These are phyloP conservation scores for Schoenoplectus tabernaemontani DNA, from an alignment of 202 grass and related monocot genomes.

Conservation along the genomic window DNA sequence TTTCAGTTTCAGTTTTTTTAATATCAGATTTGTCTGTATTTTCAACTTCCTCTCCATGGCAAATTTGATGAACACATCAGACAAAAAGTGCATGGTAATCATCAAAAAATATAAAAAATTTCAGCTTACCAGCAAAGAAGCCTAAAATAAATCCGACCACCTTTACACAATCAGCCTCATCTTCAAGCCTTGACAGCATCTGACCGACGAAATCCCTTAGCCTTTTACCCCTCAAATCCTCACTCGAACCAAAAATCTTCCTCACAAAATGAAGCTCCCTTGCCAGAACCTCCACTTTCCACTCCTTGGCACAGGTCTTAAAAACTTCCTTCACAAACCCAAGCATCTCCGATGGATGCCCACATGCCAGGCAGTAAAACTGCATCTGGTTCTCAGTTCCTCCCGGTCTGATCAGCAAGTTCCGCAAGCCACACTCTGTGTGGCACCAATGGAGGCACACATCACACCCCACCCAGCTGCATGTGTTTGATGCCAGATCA, in stretches of 20 bases:
- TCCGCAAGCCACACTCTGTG: conserved; percentile 68
- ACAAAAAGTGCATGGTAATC: neutral
- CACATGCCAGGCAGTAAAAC: conserved; percentile 74
- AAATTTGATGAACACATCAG: neutral
- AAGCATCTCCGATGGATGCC: conserved; percentile 92
- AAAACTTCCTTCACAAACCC: conserved; percentile 98
- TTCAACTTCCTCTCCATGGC: neutral
- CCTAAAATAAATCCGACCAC: conserved; percentile 52
- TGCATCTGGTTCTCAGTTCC: conserved; percentile 45
- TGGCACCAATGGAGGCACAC: conserved; percentile 98
- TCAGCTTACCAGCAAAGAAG: conserved; percentile 78
- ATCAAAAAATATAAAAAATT: neutral
- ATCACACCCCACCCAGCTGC: conserved; percentile 94
- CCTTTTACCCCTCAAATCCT: conserved; percentile 59
- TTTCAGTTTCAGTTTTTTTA: neutral
- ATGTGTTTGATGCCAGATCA: conserved; percentile 82
- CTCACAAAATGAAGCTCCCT: conserved; percentile 69
- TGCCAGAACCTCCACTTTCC: conserved; percentile 54
- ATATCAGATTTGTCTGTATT: neutral
- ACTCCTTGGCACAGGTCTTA: conserved; percentile 63
- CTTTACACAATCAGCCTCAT: conserved; percentile 41
- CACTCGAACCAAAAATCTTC: conserved; percentile 68
- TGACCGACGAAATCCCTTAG: conserved; percentile 49
- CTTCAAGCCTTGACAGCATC: conserved; percentile 60
- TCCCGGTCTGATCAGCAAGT: conserved; percentile 62